Conservation (phyloP, 805 yeast species). For the Metschnikowia gruessii region DNA sequence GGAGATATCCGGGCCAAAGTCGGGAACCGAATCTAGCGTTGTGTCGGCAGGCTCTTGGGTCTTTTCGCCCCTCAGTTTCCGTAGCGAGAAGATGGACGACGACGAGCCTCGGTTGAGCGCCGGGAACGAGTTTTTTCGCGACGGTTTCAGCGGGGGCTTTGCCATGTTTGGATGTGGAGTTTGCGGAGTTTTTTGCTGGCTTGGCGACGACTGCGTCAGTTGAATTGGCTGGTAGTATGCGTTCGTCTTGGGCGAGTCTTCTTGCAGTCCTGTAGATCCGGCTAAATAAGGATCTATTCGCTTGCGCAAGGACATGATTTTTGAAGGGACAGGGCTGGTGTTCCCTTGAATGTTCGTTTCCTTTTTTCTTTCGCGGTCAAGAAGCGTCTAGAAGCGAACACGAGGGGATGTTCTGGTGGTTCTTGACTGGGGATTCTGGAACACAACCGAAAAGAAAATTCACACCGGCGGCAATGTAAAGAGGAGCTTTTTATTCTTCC, state of each 20-base stretch:
- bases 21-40: background rate
- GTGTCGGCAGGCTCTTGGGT: slow-evolving; percentile 12
- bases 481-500: no score
- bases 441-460: no score
- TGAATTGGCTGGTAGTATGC: slow-evolving; percentile 19
- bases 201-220: slow-evolving; percentile 20
- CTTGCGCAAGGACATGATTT: slow-evolving; percentile 20
- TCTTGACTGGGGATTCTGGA: no score
- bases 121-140: background rate
- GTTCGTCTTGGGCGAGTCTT: slow-evolving; percentile 4
- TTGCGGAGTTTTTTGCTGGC: slow-evolving; percentile 24
- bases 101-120: slow-evolving; percentile 30
- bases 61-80: slow-evolving; percentile 22
- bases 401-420: no score
- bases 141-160: slow-evolving; percentile 24
- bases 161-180: slow-evolving; percentile 25
- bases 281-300: slow-evolving; percentile 24
- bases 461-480: no score
- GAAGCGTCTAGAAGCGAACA: background rate
- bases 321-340: no score
- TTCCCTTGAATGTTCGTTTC: background rate
- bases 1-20: slow-evolving; percentile 23
- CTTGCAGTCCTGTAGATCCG: slow-evolving; percentile 2
- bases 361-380: background rate
- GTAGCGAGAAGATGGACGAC: slow-evolving; percentile 36